Conservation (phyloP, 805 yeast species). For the Candida koratica region DNA sequence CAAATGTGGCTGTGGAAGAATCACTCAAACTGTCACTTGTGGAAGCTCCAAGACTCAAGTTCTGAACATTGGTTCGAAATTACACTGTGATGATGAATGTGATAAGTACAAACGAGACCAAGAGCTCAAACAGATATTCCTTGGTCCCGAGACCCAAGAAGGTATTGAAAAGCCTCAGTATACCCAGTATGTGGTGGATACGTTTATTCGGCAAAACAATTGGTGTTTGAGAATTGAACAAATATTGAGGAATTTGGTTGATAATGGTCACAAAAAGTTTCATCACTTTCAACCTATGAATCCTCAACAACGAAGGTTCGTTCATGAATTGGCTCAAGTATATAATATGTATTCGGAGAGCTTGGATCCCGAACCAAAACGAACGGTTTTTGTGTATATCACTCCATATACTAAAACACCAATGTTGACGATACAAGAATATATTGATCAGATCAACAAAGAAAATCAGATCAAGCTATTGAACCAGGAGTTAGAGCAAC, state of each 20-base stretch:
- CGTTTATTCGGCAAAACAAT: slow-evolving; percentile 50
- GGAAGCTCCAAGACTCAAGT: slow-evolving; percentile 41
- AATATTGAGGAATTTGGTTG: slow-evolving; percentile 27
- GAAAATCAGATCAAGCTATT: slow-evolving; percentile 19
- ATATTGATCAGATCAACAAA: slow-evolving; percentile 20
- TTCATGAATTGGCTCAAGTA: slow-evolving; percentile 62
- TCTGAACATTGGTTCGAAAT: slow-evolving; percentile 31
- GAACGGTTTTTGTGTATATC: slow-evolving; percentile 62
- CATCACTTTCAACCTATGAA: slow-evolving; percentile 74
- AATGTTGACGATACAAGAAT: slow-evolving; percentile 23
- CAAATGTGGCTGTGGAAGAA: slow-evolving; percentile 64
- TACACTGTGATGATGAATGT: slow-evolving; percentile 74
- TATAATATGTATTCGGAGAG: slow-evolving; percentile 63
- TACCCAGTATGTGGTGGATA: slow-evolving; percentile 42
- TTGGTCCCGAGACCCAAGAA: slow-evolving; percentile 18
- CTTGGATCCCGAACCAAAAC: slow-evolving; percentile 76
- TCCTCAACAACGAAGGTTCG: slow-evolving; percentile 60
- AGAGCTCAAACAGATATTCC: slow-evolving; percentile 61
- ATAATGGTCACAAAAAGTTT: slow-evolving; percentile 24
- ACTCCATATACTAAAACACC: slow-evolving; percentile 40
- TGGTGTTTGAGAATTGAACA: slow-evolving; percentile 71
- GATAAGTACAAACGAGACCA: slow-evolving; percentile 55
- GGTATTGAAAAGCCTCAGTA: slow-evolving; percentile 34
- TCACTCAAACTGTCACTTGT: slow-evolving; percentile 48
- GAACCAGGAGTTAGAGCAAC: slow-evolving; percentile 20